These are phyloP conservation scores for Lentinula detonsa DNA, from an alignment of 768 basidiomycete genomes.

Conservation along the genomic window DNA sequence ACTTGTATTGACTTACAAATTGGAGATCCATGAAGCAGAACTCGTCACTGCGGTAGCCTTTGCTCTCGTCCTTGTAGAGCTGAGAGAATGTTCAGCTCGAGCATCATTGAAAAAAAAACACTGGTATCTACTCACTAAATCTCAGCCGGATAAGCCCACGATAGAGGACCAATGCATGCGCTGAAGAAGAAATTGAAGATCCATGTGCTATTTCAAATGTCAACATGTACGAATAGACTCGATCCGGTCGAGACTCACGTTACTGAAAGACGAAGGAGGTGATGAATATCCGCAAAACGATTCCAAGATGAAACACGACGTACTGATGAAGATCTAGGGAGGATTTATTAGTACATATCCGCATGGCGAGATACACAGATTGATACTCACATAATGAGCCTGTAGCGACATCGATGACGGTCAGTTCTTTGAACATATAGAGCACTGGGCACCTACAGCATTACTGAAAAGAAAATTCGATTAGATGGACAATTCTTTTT, in stretches of 20 bases:
- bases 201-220: slow-evolving; percentile 26
- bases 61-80: slow-evolving; percentile 35
- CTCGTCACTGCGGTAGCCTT: slow-evolving; percentile 40
- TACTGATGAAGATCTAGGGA: slow-evolving; percentile 35
- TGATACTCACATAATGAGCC: slow-evolving; percentile 31
- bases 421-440: not conserved
- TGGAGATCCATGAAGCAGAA: slow-evolving; percentile 38
- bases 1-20: slow-evolving; percentile 23
- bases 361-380: not conserved
- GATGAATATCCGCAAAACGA: not conserved
- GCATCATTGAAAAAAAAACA: not conserved
- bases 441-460: slow-evolving; percentile 22
- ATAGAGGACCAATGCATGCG: slow-evolving; percentile 37
- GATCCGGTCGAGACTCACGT: slow-evolving; percentile 13
- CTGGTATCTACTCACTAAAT: slow-evolving; percentile 20
- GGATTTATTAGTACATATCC: not conserved
- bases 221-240: not conserved
- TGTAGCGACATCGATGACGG: slow-evolving; percentile 1
- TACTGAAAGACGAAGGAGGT: slow-evolving; percentile 9
- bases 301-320: slow-evolving; percentile 7
- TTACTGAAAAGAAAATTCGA: slow-evolving; percentile 16
- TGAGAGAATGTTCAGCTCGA: slow-evolving; percentile 8
- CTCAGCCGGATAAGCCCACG: slow-evolving; percentile 41
- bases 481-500: not conserved
- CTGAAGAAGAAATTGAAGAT: slow-evolving; percentile 44